These are phyloP conservation scores for Zhuliangozyma blackwelliae DNA, from an alignment of 1,139 yeast genomes.

Conservation along the genomic window DNA sequence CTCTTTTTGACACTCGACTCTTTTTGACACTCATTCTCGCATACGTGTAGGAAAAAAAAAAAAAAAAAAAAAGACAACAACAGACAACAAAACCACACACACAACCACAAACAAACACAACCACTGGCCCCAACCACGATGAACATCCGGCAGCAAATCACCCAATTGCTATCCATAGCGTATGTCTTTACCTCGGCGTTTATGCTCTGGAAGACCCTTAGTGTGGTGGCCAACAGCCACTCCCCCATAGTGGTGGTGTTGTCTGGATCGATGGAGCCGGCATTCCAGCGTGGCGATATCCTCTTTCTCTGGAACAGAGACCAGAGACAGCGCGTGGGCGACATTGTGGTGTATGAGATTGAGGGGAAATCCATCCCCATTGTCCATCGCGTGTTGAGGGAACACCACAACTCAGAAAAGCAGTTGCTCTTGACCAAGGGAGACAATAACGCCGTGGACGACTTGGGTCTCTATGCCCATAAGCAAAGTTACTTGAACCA, in stretches of 20 bases:
- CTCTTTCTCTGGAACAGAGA: slow-evolving; percentile 88
- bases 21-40: no score
- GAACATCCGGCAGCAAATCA: slow-evolving; percentile 45
- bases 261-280: slow-evolving; percentile 99
- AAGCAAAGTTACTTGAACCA: slow-evolving; percentile 75
- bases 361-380: slow-evolving; percentile 82
- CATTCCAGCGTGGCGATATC: slow-evolving; percentile 96
- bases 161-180: slow-evolving; percentile 63
- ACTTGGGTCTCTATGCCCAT: slow-evolving; percentile 75
- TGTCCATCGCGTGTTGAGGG: slow-evolving; percentile 90
- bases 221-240: slow-evolving; percentile 74
- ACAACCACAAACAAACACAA: neutral
- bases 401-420: slow-evolving; percentile 55
- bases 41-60: neutral
- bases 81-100: neutral
- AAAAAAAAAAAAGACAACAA: neutral
- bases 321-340: slow-evolving; percentile 71
- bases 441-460: slow-evolving; percentile 92
- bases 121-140: slow-evolving; percentile 13
- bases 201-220: slow-evolving; percentile 85
- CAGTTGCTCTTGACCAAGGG: slow-evolving; percentile 91
- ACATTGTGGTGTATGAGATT: slow-evolving; percentile 90
- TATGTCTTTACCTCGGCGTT: slow-evolving; percentile 85
- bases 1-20: no score
- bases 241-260: slow-evolving; percentile 96